Conservation (phyloP, 768 basidiomycete genomes). For the Flagelloscypha sp. region DNA sequence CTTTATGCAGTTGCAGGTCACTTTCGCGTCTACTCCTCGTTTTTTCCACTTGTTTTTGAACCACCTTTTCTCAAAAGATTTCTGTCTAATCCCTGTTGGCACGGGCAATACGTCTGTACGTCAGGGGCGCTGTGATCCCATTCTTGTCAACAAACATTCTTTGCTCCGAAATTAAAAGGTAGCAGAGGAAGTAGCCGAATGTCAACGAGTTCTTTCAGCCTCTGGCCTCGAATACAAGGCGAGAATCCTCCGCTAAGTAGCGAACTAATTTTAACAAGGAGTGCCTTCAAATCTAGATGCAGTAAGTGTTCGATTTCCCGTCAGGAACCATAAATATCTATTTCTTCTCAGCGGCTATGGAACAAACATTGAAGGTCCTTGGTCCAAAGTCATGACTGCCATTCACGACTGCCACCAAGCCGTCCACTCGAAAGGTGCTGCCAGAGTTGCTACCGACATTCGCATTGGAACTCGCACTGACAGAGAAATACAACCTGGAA, state of each 20-base stretch:
- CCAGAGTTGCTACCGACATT: conserved; percentile 84
- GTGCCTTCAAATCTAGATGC: conserved; percentile 41
- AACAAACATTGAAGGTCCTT: conserved; percentile 87
- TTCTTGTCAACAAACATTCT: conserved; percentile 4
- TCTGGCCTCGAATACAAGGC: conserved; percentile 81
- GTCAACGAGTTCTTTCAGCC: conserved; percentile 73
- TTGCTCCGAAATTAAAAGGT: conserved; percentile 32
- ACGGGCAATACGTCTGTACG: conserved; percentile 64
- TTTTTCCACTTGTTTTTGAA: not conserved
- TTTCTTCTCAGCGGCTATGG: conserved; percentile 65
- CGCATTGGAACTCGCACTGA: conserved; percentile 88
- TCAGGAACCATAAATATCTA: conserved; percentile 5
- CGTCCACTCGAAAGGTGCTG: conserved; percentile 68
- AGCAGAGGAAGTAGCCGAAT: conserved; percentile 73
- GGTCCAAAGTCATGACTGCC: conserved; percentile 73
- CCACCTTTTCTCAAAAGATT: conserved; percentile 40
- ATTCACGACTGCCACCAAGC: conserved; percentile 90
- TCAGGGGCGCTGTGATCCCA: not conserved
- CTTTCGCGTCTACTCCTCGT: not conserved
- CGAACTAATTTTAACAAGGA: conserved; percentile 10
- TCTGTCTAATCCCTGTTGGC: conserved; percentile 84
- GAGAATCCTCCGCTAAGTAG: conserved; percentile 9
- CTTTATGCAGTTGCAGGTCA: conserved; percentile 76
- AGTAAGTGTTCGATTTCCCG: conserved; percentile 37
- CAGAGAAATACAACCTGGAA: conserved; percentile 49